These are phyloP conservation scores for Komagataella populi DNA, from an alignment of 805 yeast species.

Conservation along the genomic window DNA sequence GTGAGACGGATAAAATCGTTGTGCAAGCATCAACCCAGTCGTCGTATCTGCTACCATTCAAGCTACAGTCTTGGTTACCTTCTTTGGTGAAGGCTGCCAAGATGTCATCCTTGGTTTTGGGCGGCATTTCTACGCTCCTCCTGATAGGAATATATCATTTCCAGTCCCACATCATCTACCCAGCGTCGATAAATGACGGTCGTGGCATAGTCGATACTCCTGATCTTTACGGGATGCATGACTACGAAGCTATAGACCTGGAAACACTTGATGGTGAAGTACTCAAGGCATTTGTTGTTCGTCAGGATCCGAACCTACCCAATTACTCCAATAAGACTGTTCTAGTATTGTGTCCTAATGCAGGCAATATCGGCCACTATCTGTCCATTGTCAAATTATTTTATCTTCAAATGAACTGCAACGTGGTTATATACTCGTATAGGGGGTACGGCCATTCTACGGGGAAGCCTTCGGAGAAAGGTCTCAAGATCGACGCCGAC, in stretches of 20 bases:
- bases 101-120: not conserved
- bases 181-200: constrained; percentile 69
- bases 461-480: constrained; percentile 65
- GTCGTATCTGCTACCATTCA: not conserved
- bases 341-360: constrained; percentile 77
- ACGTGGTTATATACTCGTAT: constrained; percentile 77
- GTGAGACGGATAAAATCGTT: not conserved
- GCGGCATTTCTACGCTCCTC: constrained; percentile 23
- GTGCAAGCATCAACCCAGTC: not conserved
- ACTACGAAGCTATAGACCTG: constrained; percentile 44
- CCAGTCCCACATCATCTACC: constrained; percentile 68
- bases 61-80: not conserved
- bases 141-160: constrained; percentile 41
- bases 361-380: constrained; percentile 90
- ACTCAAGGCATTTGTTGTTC: constrained; percentile 50
- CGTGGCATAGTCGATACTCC: constrained; percentile 68
- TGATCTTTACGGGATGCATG: constrained; percentile 44
- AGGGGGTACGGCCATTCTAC: constrained; percentile 82
- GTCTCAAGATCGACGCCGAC: constrained; percentile 74
- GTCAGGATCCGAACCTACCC: constrained; percentile 27
- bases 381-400: constrained; percentile 68
- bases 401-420: constrained; percentile 47
- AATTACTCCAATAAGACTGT: constrained; percentile 50
- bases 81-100: not conserved
- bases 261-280: constrained; percentile 58